Base-by-base conservation (phyloP, 2,329 filamentous ascomycete species). In the Colletotrichum lindemuthianum region DNA sequence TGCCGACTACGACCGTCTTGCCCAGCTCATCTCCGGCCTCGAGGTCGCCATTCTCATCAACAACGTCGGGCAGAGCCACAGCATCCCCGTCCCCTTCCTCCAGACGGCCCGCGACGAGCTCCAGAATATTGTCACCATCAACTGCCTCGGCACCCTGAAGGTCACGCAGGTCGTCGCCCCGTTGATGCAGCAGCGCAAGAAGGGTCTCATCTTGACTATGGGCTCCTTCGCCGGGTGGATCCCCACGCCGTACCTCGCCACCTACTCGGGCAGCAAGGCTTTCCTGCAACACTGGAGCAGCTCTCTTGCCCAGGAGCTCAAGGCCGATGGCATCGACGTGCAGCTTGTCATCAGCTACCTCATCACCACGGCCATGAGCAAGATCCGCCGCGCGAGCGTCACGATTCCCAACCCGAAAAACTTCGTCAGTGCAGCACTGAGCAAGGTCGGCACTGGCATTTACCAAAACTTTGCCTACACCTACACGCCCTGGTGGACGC, bases 261-360 rank as follows among this genome's bases (percentile, higher is more conserved):
- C 96, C 3, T 99, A 99, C 84, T 96, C 92, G 48, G 96, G 96
- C 69, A 96, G 91, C 87, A 99, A 99, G 82, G 95, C 96, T 1
- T 99, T 99, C 86, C 85, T 99, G 52, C 95, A 98, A 80, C 90
- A 97, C 74, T 99, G 96, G 96, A 97, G 92, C 69, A 91, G 89
- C 6, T 89, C 96, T 10, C 86, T 99, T 12, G 92, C 90, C 1
- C 87, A 90, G 12, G 96, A 99, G 79, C 86, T 99, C 36, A 88
- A 90, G 68, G 87, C 90, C 1, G 85, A 92, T 71, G 92, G 92
- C 61, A 88, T 99, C 44, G 90, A 93, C 68, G 93, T 97, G n/a
- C 90, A 98, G 78, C 87, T 98, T 52, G 90, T 97, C 34, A 87
- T 98, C 70, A 93, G 91, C 71, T 96, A 99, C 77, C 88, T 99